Percentiles rank a stretch among this genome's conserved stretches.
Conservation (phyloP, 345 rosid genomes). For the Laguncularia racemosa region DNA sequence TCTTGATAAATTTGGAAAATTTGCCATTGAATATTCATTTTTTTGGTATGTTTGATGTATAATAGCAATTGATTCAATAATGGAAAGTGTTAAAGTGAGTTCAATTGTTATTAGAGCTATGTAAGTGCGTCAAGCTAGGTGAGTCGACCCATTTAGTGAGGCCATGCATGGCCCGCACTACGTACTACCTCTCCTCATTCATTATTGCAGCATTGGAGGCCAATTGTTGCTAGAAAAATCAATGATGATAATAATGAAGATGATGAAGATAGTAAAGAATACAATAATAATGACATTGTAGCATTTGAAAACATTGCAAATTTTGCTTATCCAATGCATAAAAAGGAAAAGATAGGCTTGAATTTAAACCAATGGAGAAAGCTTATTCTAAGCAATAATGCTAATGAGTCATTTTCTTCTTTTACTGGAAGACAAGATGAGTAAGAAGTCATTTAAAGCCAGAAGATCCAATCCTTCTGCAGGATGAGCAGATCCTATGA, state of each 20-base stretch:
- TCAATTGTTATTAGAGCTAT: no score
- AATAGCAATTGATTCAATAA: no score
- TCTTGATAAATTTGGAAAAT: no score
- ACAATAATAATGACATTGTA: no score
- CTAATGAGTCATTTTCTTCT: slow-evolving; percentile 3
- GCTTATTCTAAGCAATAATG: slow-evolving; percentile 11
- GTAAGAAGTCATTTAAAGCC: background rate
- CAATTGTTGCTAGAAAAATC: slow-evolving; percentile 17
- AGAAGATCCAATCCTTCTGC: background rate
- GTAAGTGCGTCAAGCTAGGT: no score
- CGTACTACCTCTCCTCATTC: no score
- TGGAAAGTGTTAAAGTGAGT: no score
- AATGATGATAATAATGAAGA: slow-evolving; percentile 13
- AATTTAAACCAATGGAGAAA: slow-evolving; percentile 51
- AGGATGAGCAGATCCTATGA: slow-evolving; percentile 12
- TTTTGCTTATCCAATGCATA: slow-evolving; percentile 59
- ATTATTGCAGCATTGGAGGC: slow-evolving; percentile 50
- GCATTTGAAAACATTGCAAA: slow-evolving; percentile 28
- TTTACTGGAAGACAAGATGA: background rate
- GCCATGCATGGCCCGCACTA: no score
- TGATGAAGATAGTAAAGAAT: no score
- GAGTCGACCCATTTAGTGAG: no score
- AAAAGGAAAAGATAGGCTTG: slow-evolving; percentile 58
- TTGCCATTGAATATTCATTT: no score
- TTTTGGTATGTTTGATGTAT: no score